Evolutionary conservation across 768 basidiomycete genomes (phyloP).

Genomic region (Cystoderma amianthinum): DNA sequence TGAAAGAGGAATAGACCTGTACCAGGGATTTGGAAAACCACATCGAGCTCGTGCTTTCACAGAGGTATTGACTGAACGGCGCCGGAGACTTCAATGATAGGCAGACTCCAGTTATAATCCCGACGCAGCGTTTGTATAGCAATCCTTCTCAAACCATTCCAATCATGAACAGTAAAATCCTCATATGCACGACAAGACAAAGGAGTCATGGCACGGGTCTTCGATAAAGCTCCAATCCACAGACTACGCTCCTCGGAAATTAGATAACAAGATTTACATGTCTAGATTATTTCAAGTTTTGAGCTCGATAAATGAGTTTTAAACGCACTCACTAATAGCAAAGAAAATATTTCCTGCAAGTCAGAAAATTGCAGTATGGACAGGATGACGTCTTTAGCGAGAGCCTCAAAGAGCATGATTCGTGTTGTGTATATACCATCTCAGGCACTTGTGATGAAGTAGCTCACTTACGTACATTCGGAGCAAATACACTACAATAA

Average conservation of each 20-base stretch:
- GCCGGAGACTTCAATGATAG: neutral
- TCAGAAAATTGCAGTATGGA: neutral
- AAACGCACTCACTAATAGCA: neutral
- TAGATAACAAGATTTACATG: constrained; percentile 3
- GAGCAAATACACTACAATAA: no score
- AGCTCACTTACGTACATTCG: no score
- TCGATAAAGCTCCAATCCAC: constrained; percentile 4
- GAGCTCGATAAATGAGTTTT: neutral
- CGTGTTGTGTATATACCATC: no score
- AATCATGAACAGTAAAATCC: neutral
- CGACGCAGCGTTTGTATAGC: constrained; percentile 1
- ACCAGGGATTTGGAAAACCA: constrained; percentile 3
- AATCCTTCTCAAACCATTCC: neutral
- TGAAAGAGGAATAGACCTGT: constrained; percentile 1
- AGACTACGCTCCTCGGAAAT: constrained; percentile 5
- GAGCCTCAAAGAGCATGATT: no score
- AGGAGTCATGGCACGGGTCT: neutral
- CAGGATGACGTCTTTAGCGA: neutral
- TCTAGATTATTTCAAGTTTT: neutral
- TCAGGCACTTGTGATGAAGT: no score
- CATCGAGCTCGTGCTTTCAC: neutral
- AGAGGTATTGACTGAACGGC: neutral
- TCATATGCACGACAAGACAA: neutral
- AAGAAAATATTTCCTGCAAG: constrained; percentile 1
- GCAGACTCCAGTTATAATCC: neutral